Evolutionary conservation across 345 rosid genomes (phyloP).

Genomic region (Limnanthes douglasii): DNA sequence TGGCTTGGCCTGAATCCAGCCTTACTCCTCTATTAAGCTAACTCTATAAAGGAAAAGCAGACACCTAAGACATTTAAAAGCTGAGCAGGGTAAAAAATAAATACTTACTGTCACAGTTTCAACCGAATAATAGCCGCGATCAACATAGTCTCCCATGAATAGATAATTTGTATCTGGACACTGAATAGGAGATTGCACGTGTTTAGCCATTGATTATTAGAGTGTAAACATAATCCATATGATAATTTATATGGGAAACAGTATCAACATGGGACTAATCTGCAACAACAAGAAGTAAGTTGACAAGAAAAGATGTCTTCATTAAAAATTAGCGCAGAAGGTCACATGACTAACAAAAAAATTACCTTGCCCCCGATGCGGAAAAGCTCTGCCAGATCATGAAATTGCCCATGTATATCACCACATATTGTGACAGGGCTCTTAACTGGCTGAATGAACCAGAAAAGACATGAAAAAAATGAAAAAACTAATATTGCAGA

Average conservation of each 20-base stretch:
- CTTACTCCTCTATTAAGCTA: no score
- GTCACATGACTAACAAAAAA: no score
- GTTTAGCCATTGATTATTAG: neutral
- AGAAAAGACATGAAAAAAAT: constrained; percentile 1
- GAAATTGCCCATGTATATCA: constrained; percentile 95
- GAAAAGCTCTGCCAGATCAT: constrained; percentile 98
- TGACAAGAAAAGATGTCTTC: no score
- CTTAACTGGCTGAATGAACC: constrained; percentile 57
- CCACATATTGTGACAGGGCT: constrained; percentile 96
- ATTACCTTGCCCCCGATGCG: constrained; percentile 91
- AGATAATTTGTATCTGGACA: constrained; percentile 93
- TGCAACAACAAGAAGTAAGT: no score
- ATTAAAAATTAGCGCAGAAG: no score
- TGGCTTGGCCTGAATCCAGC: no score
- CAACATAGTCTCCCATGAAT: constrained; percentile 97
- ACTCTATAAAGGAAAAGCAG: neutral
- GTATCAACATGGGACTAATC: no score
- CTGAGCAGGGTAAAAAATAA: neutral
- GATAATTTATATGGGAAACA: no score
- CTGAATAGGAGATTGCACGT: constrained; percentile 21
- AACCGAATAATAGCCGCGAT: constrained; percentile 93
- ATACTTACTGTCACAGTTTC: constrained; percentile 82
- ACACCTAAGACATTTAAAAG: constrained; percentile 1
- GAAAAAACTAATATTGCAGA: no score
- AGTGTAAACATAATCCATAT: neutral